Evolutionary conservation across 2,329 filamentous ascomycete genomes (phyloP), one percentile per base, ranked within the genome.

Genomic region (Diatrype stigma): DNA sequence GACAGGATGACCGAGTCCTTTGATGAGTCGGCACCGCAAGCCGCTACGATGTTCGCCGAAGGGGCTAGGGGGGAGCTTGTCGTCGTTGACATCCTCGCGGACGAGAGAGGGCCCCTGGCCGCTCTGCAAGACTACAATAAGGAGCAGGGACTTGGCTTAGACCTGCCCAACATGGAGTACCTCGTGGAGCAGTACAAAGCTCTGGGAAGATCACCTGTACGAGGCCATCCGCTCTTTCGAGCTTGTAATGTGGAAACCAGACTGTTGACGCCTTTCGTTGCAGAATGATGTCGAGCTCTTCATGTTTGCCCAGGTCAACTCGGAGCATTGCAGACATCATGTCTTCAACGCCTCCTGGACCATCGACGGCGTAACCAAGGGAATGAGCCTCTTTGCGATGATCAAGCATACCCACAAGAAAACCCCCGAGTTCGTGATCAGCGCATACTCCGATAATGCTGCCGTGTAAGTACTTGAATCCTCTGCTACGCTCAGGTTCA

Each of bases 241-340:
- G 30, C n/a, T 38, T 6, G 12, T 37, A 37, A 68, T 17, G 81
- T 83, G 55, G 75, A 85, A 35, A 75, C 81, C 23, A 44, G 28
- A 19, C 22, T 30, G 34, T 37, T 47, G 22, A 47, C 22, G 8
- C 30, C 22, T 3, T 16, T 6, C 26, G 11, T 21, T 44, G 46
- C 90, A 90, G 1, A 86, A 91, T 54, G 94, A 97, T 67, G 89
- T 97, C 42, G 94, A 99, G 73, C 79, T 97, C 21, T 97, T 97
- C 78, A 97, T 97, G 94, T 99, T 97, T 69, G 93, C 93, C 16
- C 94, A 99, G 73, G 93, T 99, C 68, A 97, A 97, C 76, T 97
- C 93, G 3, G 94, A 99, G 77, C 93, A 97, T 48, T 64, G 62
- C 51, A 60, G 62, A 11, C 62, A 66, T 42, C 60, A 59, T 48